A percentile compares a stretch with the other conserved stretches of the same genome.
Conservation (phyloP, 148 eudicot genomes). For the Diospyros kaki region DNA sequence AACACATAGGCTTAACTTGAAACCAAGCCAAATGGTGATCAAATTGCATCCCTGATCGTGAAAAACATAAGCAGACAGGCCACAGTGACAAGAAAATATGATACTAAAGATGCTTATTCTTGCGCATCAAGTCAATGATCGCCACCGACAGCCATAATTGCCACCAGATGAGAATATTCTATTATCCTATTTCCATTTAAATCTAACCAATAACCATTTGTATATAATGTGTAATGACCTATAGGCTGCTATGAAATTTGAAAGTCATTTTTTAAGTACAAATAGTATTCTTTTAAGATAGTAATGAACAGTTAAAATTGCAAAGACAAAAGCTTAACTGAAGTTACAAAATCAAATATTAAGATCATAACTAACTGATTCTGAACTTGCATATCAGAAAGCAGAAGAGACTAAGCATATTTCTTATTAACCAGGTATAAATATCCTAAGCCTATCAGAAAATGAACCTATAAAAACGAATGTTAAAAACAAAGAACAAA, state of each 20-base stretch:
- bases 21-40: background rate
- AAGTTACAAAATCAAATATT: background rate
- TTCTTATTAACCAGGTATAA: background rate
- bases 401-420: background rate
- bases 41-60: background rate
- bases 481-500: slow-evolving; percentile 6
- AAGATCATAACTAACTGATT: background rate
- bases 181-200: too few relatives aligned
- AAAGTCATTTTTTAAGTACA: background rate
- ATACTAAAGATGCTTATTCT: background rate
- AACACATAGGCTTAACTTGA: background rate
- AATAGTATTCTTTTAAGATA: background rate
- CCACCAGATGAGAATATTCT: background rate
- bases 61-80: background rate
- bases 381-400: background rate
- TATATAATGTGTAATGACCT: background rate
- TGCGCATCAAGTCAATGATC: background rate
- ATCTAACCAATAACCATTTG: background rate
- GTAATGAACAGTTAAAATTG: too few relatives aligned
- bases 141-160: background rate
- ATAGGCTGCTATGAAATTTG: background rate
- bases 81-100: background rate
- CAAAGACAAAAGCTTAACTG: background rate
- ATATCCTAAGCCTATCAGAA: background rate
- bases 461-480: background rate